These are phyloP conservation scores for Amaranthus palmeri DNA, from an alignment of 148 eudicot genomes.

Conservation along the genomic window DNA sequence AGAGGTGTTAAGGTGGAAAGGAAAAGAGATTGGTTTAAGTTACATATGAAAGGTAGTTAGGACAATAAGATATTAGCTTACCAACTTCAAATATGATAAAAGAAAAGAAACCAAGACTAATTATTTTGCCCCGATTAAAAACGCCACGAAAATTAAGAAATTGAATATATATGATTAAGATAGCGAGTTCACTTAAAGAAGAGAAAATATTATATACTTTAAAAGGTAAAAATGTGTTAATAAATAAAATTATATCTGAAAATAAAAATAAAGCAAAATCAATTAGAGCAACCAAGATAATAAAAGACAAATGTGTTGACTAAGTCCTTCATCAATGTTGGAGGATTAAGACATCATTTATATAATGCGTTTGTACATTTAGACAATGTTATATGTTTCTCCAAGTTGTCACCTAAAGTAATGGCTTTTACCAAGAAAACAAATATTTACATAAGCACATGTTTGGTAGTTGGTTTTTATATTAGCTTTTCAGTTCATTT, in stretches of 20 bases:
- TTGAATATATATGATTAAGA: too few species aligned
- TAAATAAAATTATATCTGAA: too few species aligned
- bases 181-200: too few species aligned
- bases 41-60: slow-evolving; percentile 20
- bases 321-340: slow-evolving; percentile 1
- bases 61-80: slow-evolving; percentile 27
- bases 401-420: slow-evolving; percentile 17
- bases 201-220: too few species aligned
- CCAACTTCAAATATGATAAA: slow-evolving; percentile 25
- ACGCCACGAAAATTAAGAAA: too few species aligned
- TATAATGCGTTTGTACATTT: not conserved
- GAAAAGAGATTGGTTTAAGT: not conserved
- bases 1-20: not conserved
- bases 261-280: too few species aligned
- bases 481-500: too few species aligned
- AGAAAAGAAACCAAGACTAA: slow-evolving; percentile 3
- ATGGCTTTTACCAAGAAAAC: slow-evolving; percentile 10
- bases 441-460: too few species aligned
- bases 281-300: not conserved
- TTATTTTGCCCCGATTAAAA: too few species aligned
- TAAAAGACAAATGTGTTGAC: slow-evolving; percentile 20
- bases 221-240: too few species aligned
- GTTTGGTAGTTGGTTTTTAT: too few species aligned
- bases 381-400: slow-evolving; percentile 10
- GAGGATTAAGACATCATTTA: not conserved